phyloP scores from a whole-genome alignment of 2,329 filamentous ascomycete species.

The Lizonia empirigonia region DNA sequence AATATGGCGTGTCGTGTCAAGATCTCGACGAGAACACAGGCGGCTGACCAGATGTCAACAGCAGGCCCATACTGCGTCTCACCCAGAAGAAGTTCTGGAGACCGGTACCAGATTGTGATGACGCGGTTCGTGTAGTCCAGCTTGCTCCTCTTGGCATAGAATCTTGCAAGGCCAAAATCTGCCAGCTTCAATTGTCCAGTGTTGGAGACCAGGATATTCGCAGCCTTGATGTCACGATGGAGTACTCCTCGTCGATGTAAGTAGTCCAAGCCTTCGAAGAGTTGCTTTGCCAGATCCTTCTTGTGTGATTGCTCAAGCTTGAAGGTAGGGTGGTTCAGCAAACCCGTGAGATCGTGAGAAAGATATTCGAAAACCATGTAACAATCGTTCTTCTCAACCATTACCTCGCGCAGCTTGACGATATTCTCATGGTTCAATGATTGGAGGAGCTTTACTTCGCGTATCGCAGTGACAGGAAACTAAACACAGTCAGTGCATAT shows the following conservation, averaged over 20 bases:
- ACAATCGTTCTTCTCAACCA: slow-evolving; percentile 98
- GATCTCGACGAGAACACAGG: slow-evolving; percentile 95
- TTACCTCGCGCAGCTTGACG: slow-evolving; percentile 84
- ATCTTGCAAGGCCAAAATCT: slow-evolving; percentile 93
- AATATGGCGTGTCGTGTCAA: slow-evolving; percentile 95
- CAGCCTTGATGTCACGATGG: slow-evolving; percentile 97
- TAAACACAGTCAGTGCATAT: slow-evolving; percentile 36
- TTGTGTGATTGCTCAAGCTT: slow-evolving; percentile 82
- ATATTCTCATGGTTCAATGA: slow-evolving; percentile 82
- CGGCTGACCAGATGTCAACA: slow-evolving; percentile 96
- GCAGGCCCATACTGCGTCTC: slow-evolving; percentile 96
- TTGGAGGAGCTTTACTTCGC: slow-evolving; percentile 91
- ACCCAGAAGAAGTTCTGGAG: slow-evolving; percentile 89
- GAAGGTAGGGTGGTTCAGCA: slow-evolving; percentile 94
- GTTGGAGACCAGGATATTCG: slow-evolving; percentile 93
- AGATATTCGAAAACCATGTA: slow-evolving; percentile 99
- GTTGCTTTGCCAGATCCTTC: slow-evolving; percentile 89
- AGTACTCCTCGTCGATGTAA: slow-evolving; percentile 91
- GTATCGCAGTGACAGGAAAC: slow-evolving; percentile 87
- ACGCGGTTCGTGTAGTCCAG: slow-evolving; percentile 98
- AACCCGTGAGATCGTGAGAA: slow-evolving; percentile 91
- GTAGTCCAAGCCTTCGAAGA: slow-evolving; percentile 94
- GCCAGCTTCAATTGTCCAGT: slow-evolving; percentile 88
- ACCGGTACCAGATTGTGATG: slow-evolving; percentile 99
- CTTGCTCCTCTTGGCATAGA: slow-evolving; percentile 90